A percentile compares a stretch with the other conserved stretches of the same genome.
Conservation (phyloP, 75 land plant genomes). For the Pinus albicaulis region DNA sequence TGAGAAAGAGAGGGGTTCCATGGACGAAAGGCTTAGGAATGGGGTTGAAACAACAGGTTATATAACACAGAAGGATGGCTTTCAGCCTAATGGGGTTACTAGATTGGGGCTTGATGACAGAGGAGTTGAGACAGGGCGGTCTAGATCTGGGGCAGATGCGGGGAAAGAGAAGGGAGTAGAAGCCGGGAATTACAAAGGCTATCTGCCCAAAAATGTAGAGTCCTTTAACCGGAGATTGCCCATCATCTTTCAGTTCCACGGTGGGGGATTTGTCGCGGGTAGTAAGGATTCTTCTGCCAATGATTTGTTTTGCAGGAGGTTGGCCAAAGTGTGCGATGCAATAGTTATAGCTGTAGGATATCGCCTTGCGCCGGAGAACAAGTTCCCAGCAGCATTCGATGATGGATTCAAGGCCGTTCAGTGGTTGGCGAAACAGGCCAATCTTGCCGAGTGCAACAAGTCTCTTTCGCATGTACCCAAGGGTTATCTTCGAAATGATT, state of each 20-base stretch:
- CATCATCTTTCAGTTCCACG: conserved; percentile 86
- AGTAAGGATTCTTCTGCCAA: conserved; percentile 70
- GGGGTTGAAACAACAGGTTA: neutral
- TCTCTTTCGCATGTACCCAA: conserved; percentile 37
- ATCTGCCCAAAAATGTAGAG: conserved; percentile 39
- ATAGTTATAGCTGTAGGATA: conserved; percentile 89
- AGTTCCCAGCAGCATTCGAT: conserved; percentile 87
- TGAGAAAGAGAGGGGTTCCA: neutral
- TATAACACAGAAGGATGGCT: too few relatives aligned
- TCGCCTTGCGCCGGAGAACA: conserved; percentile 81
- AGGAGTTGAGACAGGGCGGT: neutral
- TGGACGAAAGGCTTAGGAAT: neutral
- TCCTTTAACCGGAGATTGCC: conserved; percentile 57
- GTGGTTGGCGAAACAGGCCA: conserved; percentile 94
- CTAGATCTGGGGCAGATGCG: conserved; percentile 2
- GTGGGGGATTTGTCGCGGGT: conserved; percentile 85
- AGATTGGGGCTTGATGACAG: neutral
- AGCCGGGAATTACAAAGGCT: conserved; percentile 53
- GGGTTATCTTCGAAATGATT: conserved; percentile 22
- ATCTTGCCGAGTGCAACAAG: conserved; percentile 81
- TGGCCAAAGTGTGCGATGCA: conserved; percentile 74
- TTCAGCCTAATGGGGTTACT: too few relatives aligned
- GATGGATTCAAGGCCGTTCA: conserved; percentile 81
- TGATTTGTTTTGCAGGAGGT: conserved; percentile 80
- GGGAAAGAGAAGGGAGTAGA: conserved; percentile 7